Conservation (phyloP, 257 asterid species). For the Plantago ovata region DNA sequence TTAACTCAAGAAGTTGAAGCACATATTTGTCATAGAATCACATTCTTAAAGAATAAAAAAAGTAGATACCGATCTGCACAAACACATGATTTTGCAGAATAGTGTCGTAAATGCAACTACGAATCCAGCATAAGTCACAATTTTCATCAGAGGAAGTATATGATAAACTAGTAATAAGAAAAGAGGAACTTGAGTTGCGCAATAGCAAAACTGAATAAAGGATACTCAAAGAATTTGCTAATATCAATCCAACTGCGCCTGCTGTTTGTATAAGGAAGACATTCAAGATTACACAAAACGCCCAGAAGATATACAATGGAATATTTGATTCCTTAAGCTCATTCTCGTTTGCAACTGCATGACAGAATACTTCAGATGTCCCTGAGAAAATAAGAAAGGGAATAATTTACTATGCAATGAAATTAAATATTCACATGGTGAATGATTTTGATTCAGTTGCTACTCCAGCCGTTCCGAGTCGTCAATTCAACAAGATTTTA, state of each 20-base stretch:
- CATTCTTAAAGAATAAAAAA: no score
- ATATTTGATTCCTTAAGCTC: conserved; percentile 75
- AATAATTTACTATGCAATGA: conserved; percentile 2
- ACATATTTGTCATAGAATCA: no score
- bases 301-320: conserved; percentile 66
- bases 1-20: no score
- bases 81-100: no score
- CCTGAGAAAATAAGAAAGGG: conserved; percentile 39
- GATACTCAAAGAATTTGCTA: conserved; percentile 97
- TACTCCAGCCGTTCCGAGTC: no score
- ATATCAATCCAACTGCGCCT: conserved; percentile 83
- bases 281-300: conserved; percentile 63
- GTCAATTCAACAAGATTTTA: not conserved
- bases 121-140: not conserved
- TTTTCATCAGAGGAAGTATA: conserved; percentile 7
- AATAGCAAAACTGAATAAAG: conserved; percentile 26
- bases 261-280: conserved; percentile 71
- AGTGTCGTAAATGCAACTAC: no score
- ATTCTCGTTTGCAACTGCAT: conserved; percentile 85
- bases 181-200: conserved; percentile 10
- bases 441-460: conserved; percentile 1
- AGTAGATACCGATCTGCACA: no score
- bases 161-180: conserved; percentile 5
- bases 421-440: not conserved
- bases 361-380: conserved; percentile 95